Evolutionary conservation across 176 grass and related monocot species (phyloP).

Genomic region (Stipa capillata): DNA sequence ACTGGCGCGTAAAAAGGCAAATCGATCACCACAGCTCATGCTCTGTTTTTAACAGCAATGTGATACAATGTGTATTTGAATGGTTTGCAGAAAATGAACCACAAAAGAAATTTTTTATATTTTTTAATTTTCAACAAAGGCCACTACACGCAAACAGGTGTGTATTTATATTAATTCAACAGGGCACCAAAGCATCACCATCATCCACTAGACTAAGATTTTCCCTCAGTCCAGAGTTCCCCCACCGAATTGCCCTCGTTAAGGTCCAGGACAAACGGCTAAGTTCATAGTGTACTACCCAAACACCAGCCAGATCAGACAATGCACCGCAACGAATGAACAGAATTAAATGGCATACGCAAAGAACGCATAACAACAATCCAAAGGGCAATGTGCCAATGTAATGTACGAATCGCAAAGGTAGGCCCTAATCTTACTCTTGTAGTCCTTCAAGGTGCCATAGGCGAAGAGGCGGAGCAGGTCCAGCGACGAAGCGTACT

Average conservation of each 20-base stretch:
- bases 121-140: not conserved
- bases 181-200: not conserved
- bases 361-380: not conserved
- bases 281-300: not conserved
- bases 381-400: not conserved
- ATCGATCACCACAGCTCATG: not conserved
- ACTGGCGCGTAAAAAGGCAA: not conserved
- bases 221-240: not conserved
- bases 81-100: not conserved
- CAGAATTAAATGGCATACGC: not conserved
- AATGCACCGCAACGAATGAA: not conserved
- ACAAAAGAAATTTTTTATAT: too few species aligned
- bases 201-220: not conserved
- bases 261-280: not conserved
- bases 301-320: not conserved
- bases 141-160: not conserved
- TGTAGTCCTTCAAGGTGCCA: constrained; percentile 95
- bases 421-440: constrained; percentile 41
- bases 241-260: not conserved
- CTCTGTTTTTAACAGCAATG: not conserved
- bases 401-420: not conserved
- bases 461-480: constrained; percentile 93
- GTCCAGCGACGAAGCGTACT: constrained; percentile 82
- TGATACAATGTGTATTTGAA: not conserved
- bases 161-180: not conserved